phyloP scores from a whole-genome alignment of 139 green algal genomes.

The Gonium pectorale region DNA sequence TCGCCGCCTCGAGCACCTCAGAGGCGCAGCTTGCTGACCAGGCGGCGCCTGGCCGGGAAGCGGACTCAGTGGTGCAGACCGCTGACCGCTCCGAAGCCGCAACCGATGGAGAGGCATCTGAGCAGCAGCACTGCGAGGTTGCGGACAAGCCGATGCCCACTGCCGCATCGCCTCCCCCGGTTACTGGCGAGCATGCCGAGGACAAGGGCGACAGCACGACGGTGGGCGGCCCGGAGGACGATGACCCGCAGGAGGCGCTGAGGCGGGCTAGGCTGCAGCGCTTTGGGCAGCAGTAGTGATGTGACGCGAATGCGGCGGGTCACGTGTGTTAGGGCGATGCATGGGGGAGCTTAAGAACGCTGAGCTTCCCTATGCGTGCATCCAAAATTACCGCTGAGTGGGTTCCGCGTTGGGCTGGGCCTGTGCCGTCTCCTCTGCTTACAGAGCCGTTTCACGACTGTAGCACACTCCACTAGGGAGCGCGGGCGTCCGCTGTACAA shows the following conservation, averaged over 20 bases:
- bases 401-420: no score
- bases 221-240: not conserved
- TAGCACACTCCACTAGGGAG: no score
- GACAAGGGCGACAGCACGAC: not conserved
- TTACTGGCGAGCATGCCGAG: not conserved
- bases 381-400: no score
- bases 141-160: not conserved
- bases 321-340: no score
- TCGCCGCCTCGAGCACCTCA: no score
- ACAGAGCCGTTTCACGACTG: no score
- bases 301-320: no score
- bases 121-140: no score
- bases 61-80: not conserved
- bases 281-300: conserved; percentile 26
- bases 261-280: conserved; percentile 27
- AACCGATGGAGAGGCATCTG: not conserved
- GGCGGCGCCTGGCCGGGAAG: not conserved
- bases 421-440: no score
- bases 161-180: not conserved
- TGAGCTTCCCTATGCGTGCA: no score
- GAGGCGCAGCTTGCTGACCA: not conserved
- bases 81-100: not conserved
- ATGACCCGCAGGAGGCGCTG: conserved; percentile 16
- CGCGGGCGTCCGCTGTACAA: no score
- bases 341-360: no score